Base-by-base conservation (phyloP, 225 moss, liverwort and hornwort genomes). In the Pseudoscleropodium purum region DNA sequence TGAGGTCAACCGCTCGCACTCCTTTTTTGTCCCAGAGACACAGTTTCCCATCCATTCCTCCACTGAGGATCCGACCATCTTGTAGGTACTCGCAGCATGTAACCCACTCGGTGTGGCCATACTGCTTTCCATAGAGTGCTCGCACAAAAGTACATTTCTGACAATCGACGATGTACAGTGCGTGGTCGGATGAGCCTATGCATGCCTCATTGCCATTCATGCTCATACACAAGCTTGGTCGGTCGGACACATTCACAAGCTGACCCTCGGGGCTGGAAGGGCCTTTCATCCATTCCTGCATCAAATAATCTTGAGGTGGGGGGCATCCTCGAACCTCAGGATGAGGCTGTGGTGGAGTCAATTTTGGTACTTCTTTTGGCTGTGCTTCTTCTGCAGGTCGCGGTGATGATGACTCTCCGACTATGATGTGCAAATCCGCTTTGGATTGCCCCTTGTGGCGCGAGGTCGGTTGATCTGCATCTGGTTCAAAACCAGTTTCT, bases 101-200 rank as follows among this genome's bases (percentile, higher is more conserved):
- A 27, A 99, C 95, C 99, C 99, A 99, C 61, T 99, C 99, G 9
- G 95, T 96, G 80, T 99, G 99, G 33, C 99, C 99, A 67, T 92
- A 93, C 29, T 93, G 94, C 87, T 97, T 99, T 51, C 94, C 94
- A 78, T 95, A 97, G 21, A 99, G 92, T 84, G 96, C 94, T 85
- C 97, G 91, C 34, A 93, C 91, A 30, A 95, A 87, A 79, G 90
- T 94, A 61, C 94, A 89, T 75, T 91, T 94, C 34, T 94, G 89
- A 56, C 93, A 93, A 80, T 95, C 94, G 33, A 95, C 87, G 23
- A 95, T 94, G 87, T 95, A 95, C 11, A 95, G 60, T 31, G 95
- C 95, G 75, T 94, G 93, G 81, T 95, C 94, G 18, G 94, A 92
- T 76, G 95, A 95, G 81, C 94, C 95, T 63, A 95, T 92, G 70